These are phyloP conservation scores for Cudoniella acicularis DNA, from an alignment of 495 filamentous ascomycete genomes.

Conservation along the genomic window DNA sequence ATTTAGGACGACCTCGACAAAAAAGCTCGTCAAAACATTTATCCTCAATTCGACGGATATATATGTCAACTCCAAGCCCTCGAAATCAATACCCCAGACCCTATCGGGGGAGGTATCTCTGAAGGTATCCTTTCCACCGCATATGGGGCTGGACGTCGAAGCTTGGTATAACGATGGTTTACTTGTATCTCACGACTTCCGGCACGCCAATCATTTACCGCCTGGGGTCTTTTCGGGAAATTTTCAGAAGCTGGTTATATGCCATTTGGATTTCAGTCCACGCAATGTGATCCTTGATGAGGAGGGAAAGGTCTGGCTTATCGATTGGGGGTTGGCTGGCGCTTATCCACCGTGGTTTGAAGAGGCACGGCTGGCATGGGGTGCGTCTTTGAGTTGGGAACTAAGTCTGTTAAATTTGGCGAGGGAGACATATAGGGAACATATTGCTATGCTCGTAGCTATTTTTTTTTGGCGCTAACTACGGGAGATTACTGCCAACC, in stretches of 20 bases:
- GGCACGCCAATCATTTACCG: background rate
- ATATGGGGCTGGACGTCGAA: conserved; percentile 31
- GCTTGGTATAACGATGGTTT: conserved; percentile 30
- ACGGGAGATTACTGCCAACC: background rate
- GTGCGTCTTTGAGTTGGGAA: background rate
- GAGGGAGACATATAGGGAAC: background rate
- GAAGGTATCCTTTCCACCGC: conserved; percentile 29
- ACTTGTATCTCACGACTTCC: conserved; percentile 6
- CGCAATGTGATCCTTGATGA: conserved; percentile 6
- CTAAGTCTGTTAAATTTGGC: background rate
- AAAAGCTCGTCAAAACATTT: conserved; percentile 21
- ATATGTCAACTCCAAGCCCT: conserved; percentile 26
- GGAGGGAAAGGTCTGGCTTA: conserved; percentile 3
- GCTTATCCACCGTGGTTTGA: conserved; percentile 12
- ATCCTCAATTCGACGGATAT: conserved; percentile 24
- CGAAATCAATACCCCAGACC: conserved; percentile 24
- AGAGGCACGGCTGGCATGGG: background rate
- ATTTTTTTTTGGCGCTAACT: conserved; percentile 4
- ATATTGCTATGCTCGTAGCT: background rate
- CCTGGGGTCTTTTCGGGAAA: background rate
- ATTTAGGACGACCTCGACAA: conserved; percentile 25
- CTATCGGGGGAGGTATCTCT: conserved; percentile 26
- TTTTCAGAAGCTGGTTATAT: conserved; percentile 7
- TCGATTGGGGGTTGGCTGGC: conserved; percentile 13
- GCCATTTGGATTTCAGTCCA: conserved; percentile 4